Evolutionary conservation across 148 eudicot species (phyloP), one percentile per base, ranked within the genome.

Genomic region (Persicaria maculosa): DNA sequence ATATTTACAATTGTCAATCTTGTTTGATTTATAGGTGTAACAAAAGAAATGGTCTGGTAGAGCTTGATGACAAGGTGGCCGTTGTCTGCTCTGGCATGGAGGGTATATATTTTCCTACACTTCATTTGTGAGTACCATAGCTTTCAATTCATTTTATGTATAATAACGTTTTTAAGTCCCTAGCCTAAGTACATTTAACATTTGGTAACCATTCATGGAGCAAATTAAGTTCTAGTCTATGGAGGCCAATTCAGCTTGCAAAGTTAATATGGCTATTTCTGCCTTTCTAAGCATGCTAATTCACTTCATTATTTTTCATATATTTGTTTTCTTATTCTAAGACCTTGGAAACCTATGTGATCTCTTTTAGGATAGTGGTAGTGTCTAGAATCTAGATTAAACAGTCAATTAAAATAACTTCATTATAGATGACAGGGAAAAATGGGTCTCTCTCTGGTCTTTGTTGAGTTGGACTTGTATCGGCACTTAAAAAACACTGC

Each of bases 71-170:
- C 81, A 90, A 86, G 85, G 92, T 90, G 15, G 76, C 80, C 71
- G 96, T 90, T 79, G 83, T 90, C 80, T 90, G 96, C 76, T 78
- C 83, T 3, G 92, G 88, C 69, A 86, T 90, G 83, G 89, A 90
- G 81, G 96, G 92, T 70, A 57, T 88, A 80, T 90, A 90, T 80
- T 86, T 77, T 62, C 92, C 90, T 44, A 85, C 90, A 83, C 86
- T 88, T 73, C 96, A 90, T 81, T 80, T 81, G 96, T 90, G 81
- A 90, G 96, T 76, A 80, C 22, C 45, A 44, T 61, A 25, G 69
- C 44, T 64, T 44, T 64, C 36, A 16, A 64, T 40, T 0, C 4
- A 12, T 36, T 64, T 36, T 36, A 64, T 36, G 36, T 64, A 12
- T 62, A n/a, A n/a, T n/a, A n/a, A 22, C 17, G 17, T 55, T n/a